These are phyloP conservation scores for Dacryopinax spathularia DNA, from an alignment of 768 basidiomycete species.

Conservation along the genomic window DNA sequence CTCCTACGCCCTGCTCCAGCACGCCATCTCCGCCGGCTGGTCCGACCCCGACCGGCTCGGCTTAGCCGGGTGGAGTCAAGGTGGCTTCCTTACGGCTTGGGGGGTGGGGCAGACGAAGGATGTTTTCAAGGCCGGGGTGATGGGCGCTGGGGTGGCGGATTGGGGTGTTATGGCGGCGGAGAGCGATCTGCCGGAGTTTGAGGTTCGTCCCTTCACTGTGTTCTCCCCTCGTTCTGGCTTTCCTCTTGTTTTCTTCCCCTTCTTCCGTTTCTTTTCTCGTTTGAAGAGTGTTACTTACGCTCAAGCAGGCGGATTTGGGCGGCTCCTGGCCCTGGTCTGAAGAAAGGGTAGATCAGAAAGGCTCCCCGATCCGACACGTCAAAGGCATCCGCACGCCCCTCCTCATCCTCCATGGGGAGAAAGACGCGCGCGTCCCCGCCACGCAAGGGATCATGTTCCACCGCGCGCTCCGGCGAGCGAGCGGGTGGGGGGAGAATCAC, in stretches of 20 bases:
- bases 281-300: no score
- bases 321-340: slow-evolving; percentile 9
- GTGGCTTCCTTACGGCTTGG: slow-evolving; percentile 12
- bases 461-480: slow-evolving; percentile 8
- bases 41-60: slow-evolving; percentile 7
- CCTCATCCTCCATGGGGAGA: slow-evolving; percentile 12
- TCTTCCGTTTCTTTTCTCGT: no score
- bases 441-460: slow-evolving; percentile 10
- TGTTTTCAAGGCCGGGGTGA: slow-evolving; percentile 8
- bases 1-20: slow-evolving; percentile 10
- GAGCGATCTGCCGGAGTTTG: slow-evolving; percentile 8
- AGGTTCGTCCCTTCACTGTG: slow-evolving; percentile 1
- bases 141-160: slow-evolving; percentile 9
- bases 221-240: not conserved
- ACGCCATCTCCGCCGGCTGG: slow-evolving; percentile 9
- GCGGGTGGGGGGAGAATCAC: slow-evolving; percentile 8
- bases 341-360: not conserved
- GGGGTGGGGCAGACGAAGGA: slow-evolving; percentile 11
- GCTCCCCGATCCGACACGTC: slow-evolving; percentile 8
- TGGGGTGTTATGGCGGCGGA: slow-evolving; percentile 9
- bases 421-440: slow-evolving; percentile 9
- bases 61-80: slow-evolving; percentile 12
- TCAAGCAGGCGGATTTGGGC: not conserved
- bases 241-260: no score
- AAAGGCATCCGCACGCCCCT: slow-evolving; percentile 11